Percentiles rank a stretch among this genome's conserved stretches.
phyloP scores from a whole-genome alignment of 78 protist species.

The Neovahlkampfia damariscottae region DNA sequence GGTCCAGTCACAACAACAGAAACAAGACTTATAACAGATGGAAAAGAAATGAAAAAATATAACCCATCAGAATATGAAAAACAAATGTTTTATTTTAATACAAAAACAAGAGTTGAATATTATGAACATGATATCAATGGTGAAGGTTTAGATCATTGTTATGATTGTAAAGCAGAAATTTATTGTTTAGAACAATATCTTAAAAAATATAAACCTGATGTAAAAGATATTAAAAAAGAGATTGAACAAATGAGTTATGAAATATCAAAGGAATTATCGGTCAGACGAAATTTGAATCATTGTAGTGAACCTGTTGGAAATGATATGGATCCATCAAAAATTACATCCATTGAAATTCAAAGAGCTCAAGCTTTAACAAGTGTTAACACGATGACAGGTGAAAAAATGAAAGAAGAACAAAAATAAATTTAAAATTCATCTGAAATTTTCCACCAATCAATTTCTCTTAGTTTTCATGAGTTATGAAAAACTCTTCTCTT shows the following conservation, averaged over 20 bases:
- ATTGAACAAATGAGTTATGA: neutral
- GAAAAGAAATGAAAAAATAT: neutral
- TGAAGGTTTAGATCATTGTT: slow-evolving; percentile 32
- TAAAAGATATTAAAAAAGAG: neutral
- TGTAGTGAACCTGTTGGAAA: too few species aligned
- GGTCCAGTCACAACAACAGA: slow-evolving; percentile 47
- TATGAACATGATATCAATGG: neutral
- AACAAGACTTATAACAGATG: slow-evolving; percentile 28
- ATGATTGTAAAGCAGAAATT: slow-evolving; percentile 40
- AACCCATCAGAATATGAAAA: slow-evolving; percentile 23
- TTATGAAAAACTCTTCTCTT: too few species aligned
- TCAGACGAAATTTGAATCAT: too few species aligned
- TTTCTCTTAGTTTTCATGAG: too few species aligned
- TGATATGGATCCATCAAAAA: too few species aligned
- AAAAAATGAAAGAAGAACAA: too few species aligned
- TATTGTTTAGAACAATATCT: slow-evolving; percentile 1
- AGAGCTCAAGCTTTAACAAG: too few species aligned
- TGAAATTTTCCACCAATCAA: too few species aligned
- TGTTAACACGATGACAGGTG: too few species aligned
- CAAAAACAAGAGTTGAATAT: slow-evolving; percentile 14
- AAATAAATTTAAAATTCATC: too few species aligned
- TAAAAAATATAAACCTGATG: neutral
- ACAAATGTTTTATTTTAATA: slow-evolving; percentile 40
- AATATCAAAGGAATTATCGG: too few species aligned
- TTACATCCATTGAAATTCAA: too few species aligned